Evolutionary conservation across 495 filamentous ascomycete species (phyloP).

Genomic region (Daldinia decipiens): DNA sequence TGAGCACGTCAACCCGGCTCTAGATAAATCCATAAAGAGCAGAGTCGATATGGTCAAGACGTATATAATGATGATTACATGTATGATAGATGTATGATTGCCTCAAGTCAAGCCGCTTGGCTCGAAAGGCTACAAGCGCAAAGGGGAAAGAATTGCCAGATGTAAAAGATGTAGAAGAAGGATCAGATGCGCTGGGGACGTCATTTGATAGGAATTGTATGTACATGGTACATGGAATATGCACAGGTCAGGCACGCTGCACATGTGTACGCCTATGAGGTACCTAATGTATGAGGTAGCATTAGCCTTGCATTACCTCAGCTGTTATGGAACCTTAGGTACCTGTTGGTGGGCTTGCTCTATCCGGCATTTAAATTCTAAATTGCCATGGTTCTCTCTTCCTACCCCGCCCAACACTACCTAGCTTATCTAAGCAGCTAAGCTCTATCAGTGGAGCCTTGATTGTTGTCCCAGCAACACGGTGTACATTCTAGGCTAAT

Average conservation of each 20-base stretch:
- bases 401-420: background rate
- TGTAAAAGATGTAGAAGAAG: background rate
- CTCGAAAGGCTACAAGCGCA: background rate
- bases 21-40: conserved; percentile 36
- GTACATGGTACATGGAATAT: background rate
- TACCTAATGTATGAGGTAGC: background rate
- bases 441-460: background rate
- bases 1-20: conserved; percentile 13
- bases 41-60: background rate
- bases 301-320: conserved; percentile 7
- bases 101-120: conserved; percentile 3
- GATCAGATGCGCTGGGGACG: conserved; percentile 38
- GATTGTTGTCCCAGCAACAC: conserved; percentile 30
- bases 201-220: conserved; percentile 35
- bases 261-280: background rate
- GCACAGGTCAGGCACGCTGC: conserved; percentile 16
- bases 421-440: background rate
- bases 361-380: background rate
- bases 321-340: no score
- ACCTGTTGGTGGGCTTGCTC: background rate
- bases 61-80: conserved; percentile 13
- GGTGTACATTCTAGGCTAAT: conserved; percentile 2
- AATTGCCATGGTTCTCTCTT: no score
- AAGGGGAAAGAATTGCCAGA: conserved; percentile 21
- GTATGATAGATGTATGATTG: background rate